A percentile compares a stretch with the other conserved stretches of the same genome.
phyloP scores from a whole-genome alignment of 129 eudicot species.

The Centrapalus pauciflorus region DNA sequence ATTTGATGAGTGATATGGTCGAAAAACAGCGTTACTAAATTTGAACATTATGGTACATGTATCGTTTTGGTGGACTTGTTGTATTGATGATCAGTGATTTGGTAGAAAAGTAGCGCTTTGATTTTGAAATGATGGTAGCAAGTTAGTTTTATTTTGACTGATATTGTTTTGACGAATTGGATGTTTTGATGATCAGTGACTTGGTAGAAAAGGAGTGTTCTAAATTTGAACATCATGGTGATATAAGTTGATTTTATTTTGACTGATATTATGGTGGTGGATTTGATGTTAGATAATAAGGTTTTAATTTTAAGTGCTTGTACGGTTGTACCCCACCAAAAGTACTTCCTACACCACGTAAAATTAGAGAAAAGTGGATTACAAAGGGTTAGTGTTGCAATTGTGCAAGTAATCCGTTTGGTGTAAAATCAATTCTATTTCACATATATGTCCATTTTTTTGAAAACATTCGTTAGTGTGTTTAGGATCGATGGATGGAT shows the following conservation, averaged over 20 bases:
- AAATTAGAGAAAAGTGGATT: too few species aligned
- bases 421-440: too few species aligned
- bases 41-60: not conserved
- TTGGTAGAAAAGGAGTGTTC: not conserved
- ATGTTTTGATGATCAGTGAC: not conserved
- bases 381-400: too few species aligned
- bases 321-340: too few species aligned
- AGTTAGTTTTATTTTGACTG: not conserved
- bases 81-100: conserved; percentile 9
- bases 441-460: too few species aligned
- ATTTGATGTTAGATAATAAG: not conserved
- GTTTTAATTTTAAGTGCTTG: too few species aligned
- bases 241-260: not conserved
- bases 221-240: not conserved
- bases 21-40: not conserved
- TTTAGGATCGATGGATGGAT: too few species aligned
- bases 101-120: not conserved
- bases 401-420: too few species aligned
- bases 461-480: too few species aligned
- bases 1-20: not conserved
- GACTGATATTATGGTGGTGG: not conserved
- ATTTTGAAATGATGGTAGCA: not conserved
- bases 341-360: too few species aligned
- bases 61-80: conserved; percentile 2
- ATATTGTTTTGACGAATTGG: not conserved